Conservation (phyloP, 2,329 filamentous ascomycete genomes). For the Herpotrichia juniperi region DNA sequence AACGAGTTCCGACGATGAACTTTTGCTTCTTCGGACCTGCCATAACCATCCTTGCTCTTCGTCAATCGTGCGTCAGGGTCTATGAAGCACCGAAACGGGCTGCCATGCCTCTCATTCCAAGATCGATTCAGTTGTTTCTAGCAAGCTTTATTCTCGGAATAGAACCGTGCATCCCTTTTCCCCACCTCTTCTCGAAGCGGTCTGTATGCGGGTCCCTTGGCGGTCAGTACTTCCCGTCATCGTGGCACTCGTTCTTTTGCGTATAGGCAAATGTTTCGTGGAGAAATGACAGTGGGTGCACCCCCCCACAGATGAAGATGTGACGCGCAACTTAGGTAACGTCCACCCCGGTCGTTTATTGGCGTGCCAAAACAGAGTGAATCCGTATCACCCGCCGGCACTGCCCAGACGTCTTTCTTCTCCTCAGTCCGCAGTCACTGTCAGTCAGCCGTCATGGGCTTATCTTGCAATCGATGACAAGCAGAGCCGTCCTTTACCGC, state of each 20-base stretch:
- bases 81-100: no score
- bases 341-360: constrained; percentile 22
- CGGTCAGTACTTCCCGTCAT: background rate
- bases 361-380: constrained; percentile 16
- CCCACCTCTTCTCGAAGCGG: background rate
- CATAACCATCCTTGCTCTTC: no score
- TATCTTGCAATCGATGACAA: constrained; percentile 2
- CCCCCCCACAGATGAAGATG: background rate
- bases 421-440: constrained; percentile 1
- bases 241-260: background rate
- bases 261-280: background rate
- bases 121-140: no score
- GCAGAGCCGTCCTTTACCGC: background rate
- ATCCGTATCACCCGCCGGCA: constrained; percentile 17
- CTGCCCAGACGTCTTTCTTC: constrained; percentile 11
- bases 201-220: no score
- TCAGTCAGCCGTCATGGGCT: constrained; percentile 1
- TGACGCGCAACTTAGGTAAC: constrained; percentile 4
- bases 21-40: no score
- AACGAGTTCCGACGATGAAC: no score
- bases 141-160: no score
- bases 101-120: no score
- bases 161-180: background rate
- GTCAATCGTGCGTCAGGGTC: no score
- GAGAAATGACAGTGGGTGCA: background rate